These are phyloP conservation scores for Cytospora mali DNA, from an alignment of 2,329 filamentous ascomycete species.

Conservation along the genomic window DNA sequence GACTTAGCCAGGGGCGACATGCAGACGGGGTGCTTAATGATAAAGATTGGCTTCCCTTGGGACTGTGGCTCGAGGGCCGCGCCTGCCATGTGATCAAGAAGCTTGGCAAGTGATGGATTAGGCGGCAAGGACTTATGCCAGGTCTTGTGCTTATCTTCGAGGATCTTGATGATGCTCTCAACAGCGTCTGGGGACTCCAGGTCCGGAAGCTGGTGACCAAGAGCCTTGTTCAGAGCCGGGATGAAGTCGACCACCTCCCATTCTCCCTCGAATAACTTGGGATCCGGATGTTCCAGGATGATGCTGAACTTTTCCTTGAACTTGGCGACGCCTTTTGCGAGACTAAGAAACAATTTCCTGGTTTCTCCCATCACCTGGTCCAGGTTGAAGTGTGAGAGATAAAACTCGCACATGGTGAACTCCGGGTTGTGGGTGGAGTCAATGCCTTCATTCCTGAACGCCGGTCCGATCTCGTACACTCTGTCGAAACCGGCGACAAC, in stretches of 20 bases:
- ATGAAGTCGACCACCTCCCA: conserved; percentile 73
- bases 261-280: conserved; percentile 7
- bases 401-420: conserved; percentile 97
- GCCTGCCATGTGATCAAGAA: conserved; percentile 81
- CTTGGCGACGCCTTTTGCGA: conserved; percentile 45
- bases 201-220: conserved; percentile 68
- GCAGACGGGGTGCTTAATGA: conserved; percentile 85
- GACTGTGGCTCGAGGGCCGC: conserved; percentile 80
- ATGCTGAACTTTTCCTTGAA: conserved; percentile 2
- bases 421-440: conserved; percentile 95
- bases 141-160: conserved; percentile 65
- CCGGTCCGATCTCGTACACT: conserved; percentile 90
- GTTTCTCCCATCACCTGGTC: conserved; percentile 75
- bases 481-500: conserved; percentile 85
- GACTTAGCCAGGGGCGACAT: conserved; percentile 92
- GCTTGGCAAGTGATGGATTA: conserved; percentile 59
- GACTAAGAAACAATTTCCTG: conserved; percentile 66
- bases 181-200: conserved; percentile 59
- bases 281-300: conserved; percentile 2
- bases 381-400: conserved; percentile 80
- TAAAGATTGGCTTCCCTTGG: conserved; percentile 70
- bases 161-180: conserved; percentile 54
- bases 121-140: conserved; percentile 67
- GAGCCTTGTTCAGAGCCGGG: conserved; percentile 70
- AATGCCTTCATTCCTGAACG: conserved; percentile 91